phyloP scores from a whole-genome alignment of 2,329 filamentous ascomycete genomes.

The Akanthomyces dipterigenus region DNA sequence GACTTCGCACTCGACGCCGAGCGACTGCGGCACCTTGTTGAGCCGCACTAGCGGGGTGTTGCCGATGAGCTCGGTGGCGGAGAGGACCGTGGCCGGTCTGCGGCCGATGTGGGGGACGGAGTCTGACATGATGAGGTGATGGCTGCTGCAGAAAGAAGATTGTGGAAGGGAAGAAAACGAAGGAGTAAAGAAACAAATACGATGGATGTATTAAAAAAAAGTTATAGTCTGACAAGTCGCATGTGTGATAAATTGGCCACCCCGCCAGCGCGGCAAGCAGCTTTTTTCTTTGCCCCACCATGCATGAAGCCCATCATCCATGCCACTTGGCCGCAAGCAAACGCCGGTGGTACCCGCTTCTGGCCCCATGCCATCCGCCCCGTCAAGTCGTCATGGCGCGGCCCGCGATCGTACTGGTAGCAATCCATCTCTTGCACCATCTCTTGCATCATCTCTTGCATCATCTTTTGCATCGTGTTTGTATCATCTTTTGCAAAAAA shows the following conservation, averaged over 20 bases:
- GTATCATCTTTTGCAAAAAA: no score
- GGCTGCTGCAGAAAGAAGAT: background rate
- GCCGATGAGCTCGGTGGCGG: constrained; percentile 82
- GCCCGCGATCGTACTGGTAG: no score
- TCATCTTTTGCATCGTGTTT: no score
- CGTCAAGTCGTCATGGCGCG: background rate
- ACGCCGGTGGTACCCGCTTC: constrained; percentile 6
- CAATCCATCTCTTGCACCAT: no score
- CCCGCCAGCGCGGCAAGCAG: constrained; percentile 2
- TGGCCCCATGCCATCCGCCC: background rate
- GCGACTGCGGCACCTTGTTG: constrained; percentile 84
- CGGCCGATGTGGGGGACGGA: constrained; percentile 26
- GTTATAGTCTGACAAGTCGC: background rate
- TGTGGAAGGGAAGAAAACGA: background rate
- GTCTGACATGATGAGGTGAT: constrained; percentile 3
- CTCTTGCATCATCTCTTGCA: no score
- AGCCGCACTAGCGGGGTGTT: constrained; percentile 93
- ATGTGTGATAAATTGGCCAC: background rate
- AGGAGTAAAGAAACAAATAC: background rate
- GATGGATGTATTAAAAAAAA: background rate
- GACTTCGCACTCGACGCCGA: constrained; percentile 82
- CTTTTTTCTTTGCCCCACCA: constrained; percentile 10
- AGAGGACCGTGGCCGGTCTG: constrained; percentile 39
- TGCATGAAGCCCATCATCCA: background rate
- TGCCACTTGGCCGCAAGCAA: constrained; percentile 1